A percentile compares a stretch with the other conserved stretches of the same genome.
Conservation (phyloP, 371 early-diverging fungal species). For the Mortierella polycephala region DNA sequence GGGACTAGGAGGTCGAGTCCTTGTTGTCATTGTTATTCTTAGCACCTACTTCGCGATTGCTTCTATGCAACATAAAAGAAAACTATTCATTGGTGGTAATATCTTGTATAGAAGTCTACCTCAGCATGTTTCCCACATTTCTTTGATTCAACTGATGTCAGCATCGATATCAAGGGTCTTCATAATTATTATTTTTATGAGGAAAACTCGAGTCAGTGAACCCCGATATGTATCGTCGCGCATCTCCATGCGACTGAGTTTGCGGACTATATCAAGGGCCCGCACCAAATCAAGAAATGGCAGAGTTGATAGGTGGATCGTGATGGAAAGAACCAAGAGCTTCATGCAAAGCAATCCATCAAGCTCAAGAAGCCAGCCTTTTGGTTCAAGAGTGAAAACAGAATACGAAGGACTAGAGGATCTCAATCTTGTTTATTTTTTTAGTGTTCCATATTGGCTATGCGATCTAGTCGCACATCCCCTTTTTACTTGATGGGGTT, state of each 20-base stretch:
- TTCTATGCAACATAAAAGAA: neutral
- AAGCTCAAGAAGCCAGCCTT: too few relatives aligned
- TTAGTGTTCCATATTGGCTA: too few relatives aligned
- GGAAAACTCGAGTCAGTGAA: constrained; percentile 1
- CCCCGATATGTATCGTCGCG: constrained; percentile 2
- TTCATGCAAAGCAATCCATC: too few relatives aligned
- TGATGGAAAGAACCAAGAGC: too few relatives aligned
- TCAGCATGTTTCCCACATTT: neutral
- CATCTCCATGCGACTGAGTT: neutral
- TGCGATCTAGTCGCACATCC: too few relatives aligned
- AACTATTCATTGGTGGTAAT: neutral
- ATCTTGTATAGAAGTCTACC: neutral
- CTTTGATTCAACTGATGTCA: neutral
- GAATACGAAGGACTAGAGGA: constrained; percentile 7
- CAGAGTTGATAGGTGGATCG: too few relatives aligned
- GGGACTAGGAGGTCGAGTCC: constrained; percentile 15
- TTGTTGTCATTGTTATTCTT: neutral
- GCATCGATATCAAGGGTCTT: neutral
- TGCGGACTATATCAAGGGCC: constrained; percentile 1
- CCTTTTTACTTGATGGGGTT: too few relatives aligned
- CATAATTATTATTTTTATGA: constrained; percentile 2
- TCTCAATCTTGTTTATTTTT: constrained; percentile 1
- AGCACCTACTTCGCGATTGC: neutral
- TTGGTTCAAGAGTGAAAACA: constrained; percentile 3
- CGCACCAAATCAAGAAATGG: neutral